Evolutionary conservation across 495 filamentous ascomycete genomes (phyloP).

Genomic region (Xylaria cubensis): DNA sequence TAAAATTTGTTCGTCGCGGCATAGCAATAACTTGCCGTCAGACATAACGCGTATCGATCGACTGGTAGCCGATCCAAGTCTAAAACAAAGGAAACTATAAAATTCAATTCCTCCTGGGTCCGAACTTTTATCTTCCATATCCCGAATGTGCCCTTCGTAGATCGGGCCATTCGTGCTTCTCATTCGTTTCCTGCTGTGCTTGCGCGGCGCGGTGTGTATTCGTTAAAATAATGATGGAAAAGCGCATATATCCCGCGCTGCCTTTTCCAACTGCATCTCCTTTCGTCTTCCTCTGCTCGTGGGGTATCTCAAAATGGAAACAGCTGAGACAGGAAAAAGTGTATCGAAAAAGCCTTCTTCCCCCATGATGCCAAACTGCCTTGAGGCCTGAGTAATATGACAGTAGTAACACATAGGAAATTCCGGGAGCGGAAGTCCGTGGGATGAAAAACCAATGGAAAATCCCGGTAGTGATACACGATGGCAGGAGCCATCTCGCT

Average conservation of each 20-base stretch:
- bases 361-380: constrained; percentile 41
- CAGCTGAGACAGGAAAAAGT: constrained; percentile 44
- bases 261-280: constrained; percentile 37
- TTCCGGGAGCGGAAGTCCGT: constrained; percentile 40
- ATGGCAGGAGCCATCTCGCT: constrained; percentile 37
- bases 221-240: constrained; percentile 30
- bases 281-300: constrained; percentile 36
- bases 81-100: constrained; percentile 27
- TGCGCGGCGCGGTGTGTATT: constrained; percentile 27
- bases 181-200: constrained; percentile 27
- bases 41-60: neutral
- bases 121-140: constrained; percentile 26
- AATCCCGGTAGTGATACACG: constrained; percentile 43
- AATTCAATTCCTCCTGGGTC: constrained; percentile 10
- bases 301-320: constrained; percentile 43
- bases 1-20: constrained; percentile 1
- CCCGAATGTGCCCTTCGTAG: constrained; percentile 7
- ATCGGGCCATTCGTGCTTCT: constrained; percentile 13
- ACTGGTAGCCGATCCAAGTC: neutral
- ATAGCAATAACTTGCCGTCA: neutral
- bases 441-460: constrained; percentile 38
- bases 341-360: constrained; percentile 34
- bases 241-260: constrained; percentile 39
- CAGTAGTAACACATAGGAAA: constrained; percentile 40
- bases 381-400: constrained; percentile 45